Conservation (phyloP, 768 basidiomycete genomes). For the Boletus vinaceobasis region DNA sequence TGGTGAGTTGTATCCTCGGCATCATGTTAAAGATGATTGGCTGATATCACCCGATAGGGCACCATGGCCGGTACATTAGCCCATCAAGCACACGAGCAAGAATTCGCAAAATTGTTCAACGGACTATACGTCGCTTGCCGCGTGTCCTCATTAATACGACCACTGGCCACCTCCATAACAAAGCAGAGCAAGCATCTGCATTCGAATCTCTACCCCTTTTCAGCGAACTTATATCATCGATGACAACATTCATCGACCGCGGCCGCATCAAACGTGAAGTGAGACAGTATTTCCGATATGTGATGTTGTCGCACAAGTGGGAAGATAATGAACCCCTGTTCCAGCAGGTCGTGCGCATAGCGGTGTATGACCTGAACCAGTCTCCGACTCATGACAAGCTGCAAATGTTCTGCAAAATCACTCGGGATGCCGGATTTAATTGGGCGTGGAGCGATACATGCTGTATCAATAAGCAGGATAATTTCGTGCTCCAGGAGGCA, state of each 20-base stretch:
- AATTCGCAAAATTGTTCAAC: not conserved
- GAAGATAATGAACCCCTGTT: not conserved
- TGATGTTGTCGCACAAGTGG: no score
- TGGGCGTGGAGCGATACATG: not conserved
- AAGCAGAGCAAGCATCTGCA: not conserved
- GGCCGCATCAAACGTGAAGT: no score
- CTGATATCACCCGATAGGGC: not conserved
- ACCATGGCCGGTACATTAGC: not conserved
- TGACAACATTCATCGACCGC: no score
- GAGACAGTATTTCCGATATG: no score
- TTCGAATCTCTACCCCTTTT: not conserved
- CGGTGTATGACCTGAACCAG: not conserved
- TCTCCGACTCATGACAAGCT: no score
- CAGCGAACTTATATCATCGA: not conserved
- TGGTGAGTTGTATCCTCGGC: not conserved
- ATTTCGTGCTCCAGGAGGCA: not conserved
- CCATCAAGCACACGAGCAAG: not conserved
- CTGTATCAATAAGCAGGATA: conserved; percentile 3
- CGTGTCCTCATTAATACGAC: not conserved
- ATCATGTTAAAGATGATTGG: no score
- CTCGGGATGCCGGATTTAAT: no score
- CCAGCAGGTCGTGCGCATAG: not conserved
- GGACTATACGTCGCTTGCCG: not conserved
- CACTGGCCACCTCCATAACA: not conserved
- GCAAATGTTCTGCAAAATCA: no score